Percentiles rank a stretch among this genome's conserved stretches.
phyloP scores from a whole-genome alignment of 129 eudicot species.

The Helichrysum umbraculigerum region DNA sequence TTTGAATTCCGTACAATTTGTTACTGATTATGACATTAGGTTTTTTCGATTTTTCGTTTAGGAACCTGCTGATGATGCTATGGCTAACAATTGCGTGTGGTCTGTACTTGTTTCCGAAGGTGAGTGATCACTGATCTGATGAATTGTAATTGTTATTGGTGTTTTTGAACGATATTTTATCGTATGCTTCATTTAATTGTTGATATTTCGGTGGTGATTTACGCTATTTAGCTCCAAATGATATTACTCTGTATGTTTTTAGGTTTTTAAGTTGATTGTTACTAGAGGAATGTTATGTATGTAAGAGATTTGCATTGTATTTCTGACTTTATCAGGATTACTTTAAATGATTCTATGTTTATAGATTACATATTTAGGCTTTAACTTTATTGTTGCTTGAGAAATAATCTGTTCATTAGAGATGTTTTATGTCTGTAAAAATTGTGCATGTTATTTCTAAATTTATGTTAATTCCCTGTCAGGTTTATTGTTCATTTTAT shows the following conservation, averaged over 20 bases:
- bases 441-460: background rate
- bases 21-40: background rate
- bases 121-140: background rate
- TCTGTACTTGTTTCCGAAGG: slow-evolving; percentile 20
- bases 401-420: background rate
- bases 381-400: background rate
- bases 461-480: background rate
- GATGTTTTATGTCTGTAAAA: background rate
- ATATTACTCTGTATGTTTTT: background rate
- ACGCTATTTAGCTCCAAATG: background rate
- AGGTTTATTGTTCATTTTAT: background rate
- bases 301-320: background rate
- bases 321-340: background rate
- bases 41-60: background rate
- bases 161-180: background rate
- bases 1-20: background rate
- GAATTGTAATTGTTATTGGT: background rate
- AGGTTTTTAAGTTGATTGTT: background rate
- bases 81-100: slow-evolving; percentile 15
- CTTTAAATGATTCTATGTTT: background rate
- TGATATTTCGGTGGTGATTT: background rate
- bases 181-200: background rate
- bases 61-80: slow-evolving; percentile 10
- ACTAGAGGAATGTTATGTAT: background rate
- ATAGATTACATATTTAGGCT: background rate